Evolutionary conservation across 2,329 filamentous ascomycete genomes (phyloP).

Genomic region (Cordyceps farinosa): DNA sequence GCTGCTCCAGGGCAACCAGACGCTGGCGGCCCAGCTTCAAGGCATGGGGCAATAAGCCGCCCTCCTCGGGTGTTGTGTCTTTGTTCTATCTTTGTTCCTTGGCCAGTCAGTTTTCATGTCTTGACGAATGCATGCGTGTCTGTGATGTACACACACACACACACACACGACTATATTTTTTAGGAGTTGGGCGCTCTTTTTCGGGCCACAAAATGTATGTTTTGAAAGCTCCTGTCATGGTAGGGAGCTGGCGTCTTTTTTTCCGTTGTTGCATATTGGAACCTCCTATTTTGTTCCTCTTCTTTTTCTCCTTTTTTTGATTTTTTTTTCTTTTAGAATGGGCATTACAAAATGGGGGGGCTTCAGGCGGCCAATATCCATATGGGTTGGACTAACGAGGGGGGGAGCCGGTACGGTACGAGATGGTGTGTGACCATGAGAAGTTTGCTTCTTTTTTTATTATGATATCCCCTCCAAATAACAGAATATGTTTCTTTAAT

Average conservation of each 20-base stretch:
- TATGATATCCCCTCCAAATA: constrained; percentile 13
- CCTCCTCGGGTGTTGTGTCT: not conserved
- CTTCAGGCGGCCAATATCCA: not conserved
- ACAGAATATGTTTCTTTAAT: not conserved
- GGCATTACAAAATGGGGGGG: constrained; percentile 8
- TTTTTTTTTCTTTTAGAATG: not conserved
- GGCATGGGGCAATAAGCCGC: constrained; percentile 27
- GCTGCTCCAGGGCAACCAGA: constrained; percentile 64
- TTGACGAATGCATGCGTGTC: not conserved
- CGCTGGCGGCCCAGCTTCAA: constrained; percentile 52
- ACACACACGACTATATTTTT: not conserved
- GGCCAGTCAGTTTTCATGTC: not conserved
- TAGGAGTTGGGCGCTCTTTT: constrained; percentile 15
- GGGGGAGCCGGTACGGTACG: not conserved
- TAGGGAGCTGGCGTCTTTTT: no score
- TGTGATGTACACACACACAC: not conserved
- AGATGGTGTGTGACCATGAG: not conserved
- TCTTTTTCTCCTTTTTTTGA: not conserved
- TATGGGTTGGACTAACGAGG: not conserved
- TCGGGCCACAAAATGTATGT: not conserved
- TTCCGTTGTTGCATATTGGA: not conserved
- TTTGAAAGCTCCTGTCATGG: not conserved
- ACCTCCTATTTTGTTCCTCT: not conserved
- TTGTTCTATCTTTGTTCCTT: not conserved
- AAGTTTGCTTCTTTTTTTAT: not conserved